Percentiles rank a stretch among this genome's conserved stretches.
These are phyloP conservation scores for Licmophora abbreviata DNA, from an alignment of 108 stramenopile species.

Conservation along the genomic window DNA sequence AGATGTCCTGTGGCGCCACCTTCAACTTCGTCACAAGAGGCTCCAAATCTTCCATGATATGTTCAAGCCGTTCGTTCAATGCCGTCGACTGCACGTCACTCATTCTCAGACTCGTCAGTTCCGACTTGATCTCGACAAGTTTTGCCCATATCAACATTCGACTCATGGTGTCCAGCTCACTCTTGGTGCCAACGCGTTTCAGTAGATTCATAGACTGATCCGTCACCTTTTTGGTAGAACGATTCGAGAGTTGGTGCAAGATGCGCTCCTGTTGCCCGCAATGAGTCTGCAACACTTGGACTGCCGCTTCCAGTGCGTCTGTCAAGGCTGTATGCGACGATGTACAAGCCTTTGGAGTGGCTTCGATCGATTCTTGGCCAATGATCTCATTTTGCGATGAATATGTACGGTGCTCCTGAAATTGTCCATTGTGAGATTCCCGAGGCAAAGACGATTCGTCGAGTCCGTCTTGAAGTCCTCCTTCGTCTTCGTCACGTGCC, in stretches of 20 bases:
- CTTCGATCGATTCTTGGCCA: neutral
- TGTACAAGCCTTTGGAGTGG: too few relatives aligned
- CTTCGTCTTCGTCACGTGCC: constrained; percentile 13
- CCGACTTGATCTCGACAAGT: constrained; percentile 16
- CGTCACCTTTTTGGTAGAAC: constrained; percentile 7
- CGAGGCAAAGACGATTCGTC: neutral
- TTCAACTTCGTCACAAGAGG: neutral
- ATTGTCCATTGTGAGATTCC: constrained; percentile 3
- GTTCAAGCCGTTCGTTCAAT: neutral
- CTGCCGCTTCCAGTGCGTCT: too few relatives aligned
- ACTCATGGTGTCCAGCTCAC: neutral
- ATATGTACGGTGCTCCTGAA: neutral
- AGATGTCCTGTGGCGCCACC: neutral
- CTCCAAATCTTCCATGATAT: neutral
- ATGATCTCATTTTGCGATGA: neutral
- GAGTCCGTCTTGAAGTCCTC: neutral
- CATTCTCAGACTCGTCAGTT: constrained; percentile 8
- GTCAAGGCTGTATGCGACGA: too few relatives aligned
- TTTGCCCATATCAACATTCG: constrained; percentile 4
- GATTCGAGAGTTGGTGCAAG: constrained; percentile 14
- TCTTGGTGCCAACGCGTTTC: neutral
- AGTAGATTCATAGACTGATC: constrained; percentile 34
- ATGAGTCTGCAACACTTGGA: constrained; percentile 11
- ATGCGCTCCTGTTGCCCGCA: constrained; percentile 20
- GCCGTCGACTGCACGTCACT: neutral